Percentiles rank a stretch among this genome's conserved stretches.
These are phyloP conservation scores for Penicillium mononematosum DNA, from an alignment of 495 filamentous ascomycete genomes.

Conservation along the genomic window DNA sequence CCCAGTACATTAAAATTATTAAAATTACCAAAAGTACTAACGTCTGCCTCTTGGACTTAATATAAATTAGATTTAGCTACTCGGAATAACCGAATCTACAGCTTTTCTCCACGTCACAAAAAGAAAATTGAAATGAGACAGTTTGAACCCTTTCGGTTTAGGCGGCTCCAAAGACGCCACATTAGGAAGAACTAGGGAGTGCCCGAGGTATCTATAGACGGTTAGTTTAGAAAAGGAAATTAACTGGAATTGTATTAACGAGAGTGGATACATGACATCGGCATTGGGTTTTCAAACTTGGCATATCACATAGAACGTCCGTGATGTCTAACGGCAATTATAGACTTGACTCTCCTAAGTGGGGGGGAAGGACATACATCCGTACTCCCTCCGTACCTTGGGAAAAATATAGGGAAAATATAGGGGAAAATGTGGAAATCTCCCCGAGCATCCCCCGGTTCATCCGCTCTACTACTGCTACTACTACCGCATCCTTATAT, in stretches of 20 bases:
- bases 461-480: slow-evolving; percentile 15
- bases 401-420: neutral
- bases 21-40: slow-evolving; percentile 27
- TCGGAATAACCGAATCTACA: slow-evolving; percentile 16
- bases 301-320: neutral
- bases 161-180: slow-evolving; percentile 17
- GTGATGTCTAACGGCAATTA: neutral
- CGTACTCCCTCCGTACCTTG: no score
- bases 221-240: neutral
- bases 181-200: neutral
- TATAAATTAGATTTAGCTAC: slow-evolving; percentile 7
- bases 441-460: slow-evolving; percentile 10
- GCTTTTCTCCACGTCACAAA: neutral
- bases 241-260: neutral
- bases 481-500: slow-evolving; percentile 22
- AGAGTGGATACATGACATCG: slow-evolving; percentile 9
- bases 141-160: neutral
- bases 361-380: neutral
- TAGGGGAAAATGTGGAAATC: slow-evolving; percentile 2
- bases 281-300: slow-evolving; percentile 7
- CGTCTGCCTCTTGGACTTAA: slow-evolving; percentile 10
- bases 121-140: slow-evolving; percentile 3
- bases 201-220: neutral
- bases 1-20: slow-evolving; percentile 20
- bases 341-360: neutral